Base-by-base conservation (phyloP, 2,329 filamentous ascomycete genomes). In the Hymenoscyphus infarciens region DNA sequence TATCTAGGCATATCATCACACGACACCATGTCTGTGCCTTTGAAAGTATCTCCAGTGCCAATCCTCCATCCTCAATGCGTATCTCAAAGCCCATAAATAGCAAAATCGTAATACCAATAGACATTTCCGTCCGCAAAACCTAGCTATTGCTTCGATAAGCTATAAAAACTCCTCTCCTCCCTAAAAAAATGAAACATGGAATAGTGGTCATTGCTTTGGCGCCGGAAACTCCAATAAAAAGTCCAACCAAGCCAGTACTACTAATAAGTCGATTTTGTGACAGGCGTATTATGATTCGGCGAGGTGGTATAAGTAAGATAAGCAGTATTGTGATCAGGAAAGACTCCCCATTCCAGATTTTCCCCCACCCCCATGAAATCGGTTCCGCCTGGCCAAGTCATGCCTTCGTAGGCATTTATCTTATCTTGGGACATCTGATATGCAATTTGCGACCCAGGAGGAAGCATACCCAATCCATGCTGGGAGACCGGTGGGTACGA, bases 221-320 rank as follows among this genome's bases (percentile, higher is more conserved):
- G 45, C 45, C 45, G 25, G 45, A 52, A 52, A 52, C 45, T 52
- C 45, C 45, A 52, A 52, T 11, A 52, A 52, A 52, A 52, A 10
- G 8, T 13, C 22, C 45, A 52, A 22, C 45, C 10, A 6, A 13
- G 45, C 35, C 35, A 38, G 35, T 38, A 22, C 10, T 52, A 22
- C 5, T 52, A 49, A 10, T 7, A 22, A 52, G 19, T 13, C 22
- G 45, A 13, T 52, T 13, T 22, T 52, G 45, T 52, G 45, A 11
- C 45, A 5, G 45, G 45, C 10, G 22, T 52, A 22, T 15, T 52
- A 13, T 22, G 19, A 52, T 52, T 45, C 39, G 39, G 1, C n/a
- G 39, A n/a, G 6, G 39, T n/a, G 39, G n/a, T 45, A 22, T 52
- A 52, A 52, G 25, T 52, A 22, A 22, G 2, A 22, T 38, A 15